Percentiles rank a stretch among this genome's conserved stretches.
These are phyloP conservation scores for Fusarium nanum DNA, from an alignment of 2,329 filamentous ascomycete species.

Conservation along the genomic window DNA sequence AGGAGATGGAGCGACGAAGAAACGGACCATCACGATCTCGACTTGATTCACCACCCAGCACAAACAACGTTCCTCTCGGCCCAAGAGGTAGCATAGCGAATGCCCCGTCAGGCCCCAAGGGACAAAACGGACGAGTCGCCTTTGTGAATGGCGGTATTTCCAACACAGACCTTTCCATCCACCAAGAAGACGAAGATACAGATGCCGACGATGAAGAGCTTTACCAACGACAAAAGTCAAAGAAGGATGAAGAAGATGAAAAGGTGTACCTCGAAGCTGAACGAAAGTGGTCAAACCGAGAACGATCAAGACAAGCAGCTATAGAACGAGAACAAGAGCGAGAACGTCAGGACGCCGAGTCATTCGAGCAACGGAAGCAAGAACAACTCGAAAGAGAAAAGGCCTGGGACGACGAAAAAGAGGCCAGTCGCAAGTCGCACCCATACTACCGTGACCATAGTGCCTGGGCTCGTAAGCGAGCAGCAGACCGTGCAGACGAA, in stretches of 20 bases:
- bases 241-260: constrained; percentile 79
- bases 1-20: constrained; percentile 82
- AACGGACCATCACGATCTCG: constrained; percentile 74
- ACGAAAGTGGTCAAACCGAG: constrained; percentile 89
- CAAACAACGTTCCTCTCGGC: constrained; percentile 63
- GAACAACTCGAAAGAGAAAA: constrained; percentile 72
- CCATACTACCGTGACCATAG: constrained; percentile 90
- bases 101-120: constrained; percentile 74
- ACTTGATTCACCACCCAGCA: constrained; percentile 72
- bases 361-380: constrained; percentile 73
- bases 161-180: constrained; percentile 67
- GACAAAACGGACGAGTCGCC: constrained; percentile 76
- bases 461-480: constrained; percentile 85
- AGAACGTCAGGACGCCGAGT: constrained; percentile 78
- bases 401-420: constrained; percentile 93
- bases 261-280: constrained; percentile 87
- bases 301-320: constrained; percentile 84
- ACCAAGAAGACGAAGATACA: constrained; percentile 85
- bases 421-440: constrained; percentile 76
- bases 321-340: constrained; percentile 86
- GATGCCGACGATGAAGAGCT: constrained; percentile 90
- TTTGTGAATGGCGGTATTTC: constrained; percentile 85
- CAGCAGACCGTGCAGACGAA: constrained; percentile 78
- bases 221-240: constrained; percentile 75
- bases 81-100: constrained; percentile 69